Evolutionary conservation across 2,329 filamentous ascomycete genomes (phyloP).

Genomic region (Penicillium sumatraense): DNA sequence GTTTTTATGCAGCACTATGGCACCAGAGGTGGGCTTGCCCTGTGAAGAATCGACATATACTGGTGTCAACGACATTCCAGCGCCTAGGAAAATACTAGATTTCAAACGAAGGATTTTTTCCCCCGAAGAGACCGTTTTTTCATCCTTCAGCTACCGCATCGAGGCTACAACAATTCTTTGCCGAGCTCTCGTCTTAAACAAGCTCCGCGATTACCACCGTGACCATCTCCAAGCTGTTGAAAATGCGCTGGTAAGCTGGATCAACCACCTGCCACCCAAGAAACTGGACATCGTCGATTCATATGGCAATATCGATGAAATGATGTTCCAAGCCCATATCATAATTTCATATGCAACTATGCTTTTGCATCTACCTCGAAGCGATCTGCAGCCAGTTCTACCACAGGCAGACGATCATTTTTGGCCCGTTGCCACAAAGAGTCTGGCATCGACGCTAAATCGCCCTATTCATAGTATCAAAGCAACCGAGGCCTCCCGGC

Average conservation of each 20-base stretch:
- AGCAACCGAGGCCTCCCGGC: conserved; percentile 39
- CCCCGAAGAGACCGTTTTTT: conserved; percentile 71
- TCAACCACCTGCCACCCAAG: conserved; percentile 71
- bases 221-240: conserved; percentile 64
- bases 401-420: conserved; percentile 30
- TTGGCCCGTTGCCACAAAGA: conserved; percentile 31
- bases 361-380: conserved; percentile 75
- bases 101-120: conserved; percentile 67
- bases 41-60: conserved; percentile 72
- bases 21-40: conserved; percentile 71
- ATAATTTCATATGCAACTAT: conserved; percentile 59
- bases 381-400: conserved; percentile 59
- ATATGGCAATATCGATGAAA: conserved; percentile 74
- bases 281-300: conserved; percentile 72
- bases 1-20: conserved; percentile 72
- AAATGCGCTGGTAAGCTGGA: conserved; percentile 70
- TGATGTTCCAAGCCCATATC: conserved; percentile 45
- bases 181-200: conserved; percentile 63
- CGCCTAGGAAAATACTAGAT: conserved; percentile 60
- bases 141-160: conserved; percentile 82
- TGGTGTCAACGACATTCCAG: conserved; percentile 58
- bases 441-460: conserved; percentile 37
- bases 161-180: conserved; percentile 77
- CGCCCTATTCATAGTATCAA: conserved; percentile 41
- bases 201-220: conserved; percentile 44